phyloP scores from a whole-genome alignment of 164 flowering plant genomes.

The Piper longum region DNA sequence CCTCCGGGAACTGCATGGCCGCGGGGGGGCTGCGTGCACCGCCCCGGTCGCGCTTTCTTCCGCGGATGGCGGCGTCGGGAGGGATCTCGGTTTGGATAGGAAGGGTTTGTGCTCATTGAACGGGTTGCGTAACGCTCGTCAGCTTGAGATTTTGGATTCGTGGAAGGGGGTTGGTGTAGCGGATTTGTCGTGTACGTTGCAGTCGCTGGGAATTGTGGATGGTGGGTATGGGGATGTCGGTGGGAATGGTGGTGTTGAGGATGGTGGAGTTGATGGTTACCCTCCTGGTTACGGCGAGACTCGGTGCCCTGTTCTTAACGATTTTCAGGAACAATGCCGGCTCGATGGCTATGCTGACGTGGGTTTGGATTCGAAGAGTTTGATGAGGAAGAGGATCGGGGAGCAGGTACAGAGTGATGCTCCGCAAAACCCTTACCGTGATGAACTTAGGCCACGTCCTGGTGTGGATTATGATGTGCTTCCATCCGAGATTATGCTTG shows the following conservation, averaged over 20 bases:
- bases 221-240: constrained; percentile 10
- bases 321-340: constrained; percentile 8
- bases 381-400: background rate
- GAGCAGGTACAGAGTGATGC: background rate
- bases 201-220: constrained; percentile 20
- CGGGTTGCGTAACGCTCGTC: constrained; percentile 11
- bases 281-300: constrained; percentile 4
- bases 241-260: constrained; percentile 5
- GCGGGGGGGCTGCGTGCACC: constrained; percentile 16
- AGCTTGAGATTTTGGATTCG: constrained; percentile 12
- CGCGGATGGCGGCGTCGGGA: constrained; percentile 6
- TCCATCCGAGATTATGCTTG: constrained; percentile 5
- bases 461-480: too few relatives aligned
- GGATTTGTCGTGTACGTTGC: constrained; percentile 17
- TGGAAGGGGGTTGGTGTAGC: constrained; percentile 12
- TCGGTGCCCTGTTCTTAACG: background rate
- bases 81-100: constrained; percentile 8
- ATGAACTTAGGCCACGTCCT: constrained; percentile 3
- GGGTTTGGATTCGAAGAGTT: constrained; percentile 3
- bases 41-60: background rate
- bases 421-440: constrained; percentile 3
- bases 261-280: constrained; percentile 7
- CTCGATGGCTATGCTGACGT: constrained; percentile 4
- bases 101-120: constrained; percentile 5
- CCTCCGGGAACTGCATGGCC: constrained; percentile 9